phyloP scores from a whole-genome alignment of 257 asterid genomes.

The Scutellaria minor region DNA sequence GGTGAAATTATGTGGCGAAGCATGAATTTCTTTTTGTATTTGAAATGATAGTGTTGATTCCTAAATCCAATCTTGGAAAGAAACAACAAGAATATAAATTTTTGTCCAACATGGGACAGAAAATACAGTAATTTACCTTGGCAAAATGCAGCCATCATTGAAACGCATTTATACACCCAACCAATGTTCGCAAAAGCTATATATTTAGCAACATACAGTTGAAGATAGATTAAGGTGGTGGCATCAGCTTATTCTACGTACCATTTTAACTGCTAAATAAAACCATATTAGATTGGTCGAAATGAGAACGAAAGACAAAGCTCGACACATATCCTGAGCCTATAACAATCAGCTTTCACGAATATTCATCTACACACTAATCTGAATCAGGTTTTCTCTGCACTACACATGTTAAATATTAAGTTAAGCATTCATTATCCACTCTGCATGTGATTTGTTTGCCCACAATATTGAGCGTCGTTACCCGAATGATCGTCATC shows the following conservation, averaged over 20 bases:
- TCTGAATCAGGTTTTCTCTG: conserved; percentile 32
- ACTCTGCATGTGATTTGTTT: conserved; percentile 34
- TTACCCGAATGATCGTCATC: conserved; percentile 34
- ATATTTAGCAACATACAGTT: background rate
- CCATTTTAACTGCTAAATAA: conserved; percentile 22
- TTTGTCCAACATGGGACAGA: no score
- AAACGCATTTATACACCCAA: background rate
- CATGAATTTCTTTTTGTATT: no score
- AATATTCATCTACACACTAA: conserved; percentile 45
- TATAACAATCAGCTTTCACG: conserved; percentile 35
- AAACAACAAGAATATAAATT: background rate
- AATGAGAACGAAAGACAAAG: background rate
- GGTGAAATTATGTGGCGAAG: no score
- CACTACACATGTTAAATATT: conserved; percentile 50
- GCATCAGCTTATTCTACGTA: conserved; percentile 10
- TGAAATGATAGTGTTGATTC: no score
- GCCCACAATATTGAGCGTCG: conserved; percentile 33
- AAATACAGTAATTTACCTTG: background rate
- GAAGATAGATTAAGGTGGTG: background rate
- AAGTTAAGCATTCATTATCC: conserved; percentile 29
- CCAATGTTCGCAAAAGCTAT: background rate
- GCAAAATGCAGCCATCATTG: background rate
- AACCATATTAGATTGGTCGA: conserved; percentile 23
- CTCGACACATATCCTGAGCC: conserved; percentile 33
- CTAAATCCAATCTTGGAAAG: background rate